phyloP scores from a whole-genome alignment of 352 stramenopile species.

The Globisporangium nagaii region DNA sequence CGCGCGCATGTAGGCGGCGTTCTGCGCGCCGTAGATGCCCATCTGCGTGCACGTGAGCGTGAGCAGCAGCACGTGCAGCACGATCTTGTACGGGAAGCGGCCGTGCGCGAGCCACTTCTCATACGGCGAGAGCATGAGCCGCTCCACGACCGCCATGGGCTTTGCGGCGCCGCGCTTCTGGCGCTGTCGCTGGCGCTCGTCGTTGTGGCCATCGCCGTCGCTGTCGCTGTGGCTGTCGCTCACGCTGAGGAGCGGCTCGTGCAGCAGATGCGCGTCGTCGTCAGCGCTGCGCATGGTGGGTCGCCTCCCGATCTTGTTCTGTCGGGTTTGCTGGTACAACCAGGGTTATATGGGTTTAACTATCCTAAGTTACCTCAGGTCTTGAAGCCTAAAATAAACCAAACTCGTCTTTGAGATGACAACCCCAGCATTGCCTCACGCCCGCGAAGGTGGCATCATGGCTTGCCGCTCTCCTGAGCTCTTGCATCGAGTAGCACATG shows the following conservation, averaged over 20 bases:
- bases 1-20: conserved; percentile 78
- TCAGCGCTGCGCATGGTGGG: not conserved
- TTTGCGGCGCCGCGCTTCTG: too few species aligned
- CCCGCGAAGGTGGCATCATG: too few species aligned
- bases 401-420: too few species aligned
- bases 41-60: conserved; percentile 69
- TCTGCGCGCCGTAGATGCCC: conserved; percentile 72
- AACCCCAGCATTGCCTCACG: too few species aligned
- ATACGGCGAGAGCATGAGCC: conserved; percentile 70
- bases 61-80: conserved; percentile 72
- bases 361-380: too few species aligned
- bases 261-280: not conserved
- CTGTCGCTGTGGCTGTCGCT: conserved; percentile 3
- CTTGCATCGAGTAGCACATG: too few species aligned
- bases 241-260: conserved; percentile 9
- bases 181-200: not conserved
- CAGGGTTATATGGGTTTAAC: too few species aligned
- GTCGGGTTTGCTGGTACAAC: not conserved
- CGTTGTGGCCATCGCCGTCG: not conserved
- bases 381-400: too few species aligned
- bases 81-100: conserved; percentile 83
- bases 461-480: too few species aligned
- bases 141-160: conserved; percentile 43
- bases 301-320: too few species aligned
- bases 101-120: conserved; percentile 69